These are phyloP conservation scores for Penicillium sp. DNA, from an alignment of 2,329 filamentous ascomycete genomes.

Conservation along the genomic window DNA sequence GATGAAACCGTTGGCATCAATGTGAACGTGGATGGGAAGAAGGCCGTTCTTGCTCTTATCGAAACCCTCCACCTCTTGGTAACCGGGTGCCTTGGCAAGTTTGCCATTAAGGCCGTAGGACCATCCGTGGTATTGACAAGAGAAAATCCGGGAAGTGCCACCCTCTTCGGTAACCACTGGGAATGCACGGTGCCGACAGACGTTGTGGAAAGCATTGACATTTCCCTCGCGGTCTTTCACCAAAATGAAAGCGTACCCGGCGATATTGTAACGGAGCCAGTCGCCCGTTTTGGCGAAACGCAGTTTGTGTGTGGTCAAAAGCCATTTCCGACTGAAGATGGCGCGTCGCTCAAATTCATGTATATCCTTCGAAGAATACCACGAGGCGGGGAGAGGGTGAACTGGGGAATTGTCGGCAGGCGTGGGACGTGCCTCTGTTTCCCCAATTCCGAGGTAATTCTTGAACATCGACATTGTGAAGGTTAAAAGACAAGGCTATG, in stretches of 20 bases:
- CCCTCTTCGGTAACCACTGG: slow-evolving; percentile 22
- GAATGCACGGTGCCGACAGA: slow-evolving; percentile 25
- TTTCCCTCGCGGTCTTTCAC: slow-evolving; percentile 50
- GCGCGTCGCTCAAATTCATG: slow-evolving; percentile 56
- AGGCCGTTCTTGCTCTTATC: slow-evolving; percentile 25
- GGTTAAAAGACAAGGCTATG: not conserved
- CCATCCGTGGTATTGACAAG: slow-evolving; percentile 27
- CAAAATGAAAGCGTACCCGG: slow-evolving; percentile 57
- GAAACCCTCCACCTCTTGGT: slow-evolving; percentile 22
- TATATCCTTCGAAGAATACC: slow-evolving; percentile 46
- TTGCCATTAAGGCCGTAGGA: slow-evolving; percentile 26
- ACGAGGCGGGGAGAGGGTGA: slow-evolving; percentile 48
- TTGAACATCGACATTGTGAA: slow-evolving; percentile 8
- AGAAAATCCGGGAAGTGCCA: slow-evolving; percentile 21
- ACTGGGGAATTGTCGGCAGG: slow-evolving; percentile 25
- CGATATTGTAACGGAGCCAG: slow-evolving; percentile 55
- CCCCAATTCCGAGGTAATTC: not conserved
- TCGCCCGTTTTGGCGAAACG: slow-evolving; percentile 55
- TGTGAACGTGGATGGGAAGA: slow-evolving; percentile 20
- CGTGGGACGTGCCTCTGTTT: not conserved
- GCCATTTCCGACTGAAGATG: slow-evolving; percentile 55
- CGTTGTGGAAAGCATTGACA: slow-evolving; percentile 43
- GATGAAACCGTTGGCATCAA: slow-evolving; percentile 22
- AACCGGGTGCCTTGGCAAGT: slow-evolving; percentile 23
- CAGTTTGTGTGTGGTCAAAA: slow-evolving; percentile 38